Evolutionary conservation across 352 stramenopile genomes (phyloP).

Genomic region (Pythium volutum): DNA sequence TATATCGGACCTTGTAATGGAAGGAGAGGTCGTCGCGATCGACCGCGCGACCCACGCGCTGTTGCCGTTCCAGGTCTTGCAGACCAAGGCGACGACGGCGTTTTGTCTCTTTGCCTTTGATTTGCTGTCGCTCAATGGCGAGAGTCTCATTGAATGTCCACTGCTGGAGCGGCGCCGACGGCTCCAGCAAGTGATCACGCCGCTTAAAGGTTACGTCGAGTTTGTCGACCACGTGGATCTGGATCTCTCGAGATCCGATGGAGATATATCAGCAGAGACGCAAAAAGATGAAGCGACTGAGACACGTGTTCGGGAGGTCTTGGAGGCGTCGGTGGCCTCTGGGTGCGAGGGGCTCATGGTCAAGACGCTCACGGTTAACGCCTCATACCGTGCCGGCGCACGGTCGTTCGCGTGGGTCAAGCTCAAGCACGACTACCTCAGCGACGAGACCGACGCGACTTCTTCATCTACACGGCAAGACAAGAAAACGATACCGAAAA

Average conservation of each 20-base stretch:
- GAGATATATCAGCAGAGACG: no score
- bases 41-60: slow-evolving; percentile 46
- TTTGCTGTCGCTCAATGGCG: slow-evolving; percentile 50
- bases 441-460: slow-evolving; percentile 20
- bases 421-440: slow-evolving; percentile 78
- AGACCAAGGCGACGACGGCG: slow-evolving; percentile 65
- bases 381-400: slow-evolving; percentile 59
- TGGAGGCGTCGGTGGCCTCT: slow-evolving; percentile 48
- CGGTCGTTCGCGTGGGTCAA: slow-evolving; percentile 86
- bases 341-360: slow-evolving; percentile 83
- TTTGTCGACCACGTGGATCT: slow-evolving; percentile 66
- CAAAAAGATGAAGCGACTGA: slow-evolving; percentile 5
- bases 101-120: slow-evolving; percentile 84
- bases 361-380: slow-evolving; percentile 48
- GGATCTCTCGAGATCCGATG: slow-evolving; percentile 14
- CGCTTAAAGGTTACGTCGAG: slow-evolving; percentile 46
- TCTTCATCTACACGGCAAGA: neutral
- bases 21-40: slow-evolving; percentile 75
- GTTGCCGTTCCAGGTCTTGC: slow-evolving; percentile 74
- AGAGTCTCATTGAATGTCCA: slow-evolving; percentile 22
- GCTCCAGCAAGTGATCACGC: slow-evolving; percentile 33
- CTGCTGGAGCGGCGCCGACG: slow-evolving; percentile 43
- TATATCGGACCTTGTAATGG: slow-evolving; percentile 51
- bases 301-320: slow-evolving; percentile 29
- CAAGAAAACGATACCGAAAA: slow-evolving; percentile 1